Evolutionary conservation across 1,284 basidiomycete species (phyloP).

Genomic region (Taiwanofungus camphoratus): DNA sequence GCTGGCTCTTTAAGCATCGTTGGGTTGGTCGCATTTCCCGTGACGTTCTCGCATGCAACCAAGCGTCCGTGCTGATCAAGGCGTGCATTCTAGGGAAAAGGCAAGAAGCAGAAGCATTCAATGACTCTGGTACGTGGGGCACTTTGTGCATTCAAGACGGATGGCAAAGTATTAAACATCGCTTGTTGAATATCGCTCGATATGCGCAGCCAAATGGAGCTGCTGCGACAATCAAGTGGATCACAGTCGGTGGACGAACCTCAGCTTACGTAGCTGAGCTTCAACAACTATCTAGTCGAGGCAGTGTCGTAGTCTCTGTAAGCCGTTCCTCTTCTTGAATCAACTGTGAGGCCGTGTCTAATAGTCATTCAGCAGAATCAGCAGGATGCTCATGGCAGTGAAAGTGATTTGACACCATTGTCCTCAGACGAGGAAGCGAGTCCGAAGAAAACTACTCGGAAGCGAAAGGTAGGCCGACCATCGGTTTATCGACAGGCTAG

Average conservation of each 20-base stretch:
- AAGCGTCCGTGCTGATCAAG: too few relatives aligned
- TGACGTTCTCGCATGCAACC: not conserved
- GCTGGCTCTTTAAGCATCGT: slow-evolving; percentile 70
- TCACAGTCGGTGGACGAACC: slow-evolving; percentile 79
- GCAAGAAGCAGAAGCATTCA: slow-evolving; percentile 44
- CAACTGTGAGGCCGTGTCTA: too few relatives aligned
- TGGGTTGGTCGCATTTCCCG: slow-evolving; percentile 41
- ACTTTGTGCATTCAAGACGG: too few relatives aligned
- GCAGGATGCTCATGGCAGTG: slow-evolving; percentile 15
- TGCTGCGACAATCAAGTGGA: slow-evolving; percentile 69
- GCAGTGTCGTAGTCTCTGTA: not conserved
- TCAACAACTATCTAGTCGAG: slow-evolving; percentile 39
- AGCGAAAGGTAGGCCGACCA: slow-evolving; percentile 18
- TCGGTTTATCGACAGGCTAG: too few relatives aligned
- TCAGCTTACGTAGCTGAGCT: slow-evolving; percentile 70
- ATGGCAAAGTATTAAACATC: too few relatives aligned
- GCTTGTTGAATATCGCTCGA: not conserved
- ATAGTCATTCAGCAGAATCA: too few relatives aligned
- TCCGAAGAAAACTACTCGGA: slow-evolving; percentile 6
- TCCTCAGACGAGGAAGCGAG: slow-evolving; percentile 20
- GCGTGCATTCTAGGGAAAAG: too few relatives aligned
- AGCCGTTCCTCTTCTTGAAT: too few relatives aligned
- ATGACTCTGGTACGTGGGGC: slow-evolving; percentile 6
- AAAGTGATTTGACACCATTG: slow-evolving; percentile 31
- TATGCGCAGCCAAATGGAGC: slow-evolving; percentile 58